Evolutionary conservation across 2,329 filamentous ascomycete genomes (phyloP), one percentile per base, ranked within the genome.

Genomic region (Talaromyces amestolkiae): DNA sequence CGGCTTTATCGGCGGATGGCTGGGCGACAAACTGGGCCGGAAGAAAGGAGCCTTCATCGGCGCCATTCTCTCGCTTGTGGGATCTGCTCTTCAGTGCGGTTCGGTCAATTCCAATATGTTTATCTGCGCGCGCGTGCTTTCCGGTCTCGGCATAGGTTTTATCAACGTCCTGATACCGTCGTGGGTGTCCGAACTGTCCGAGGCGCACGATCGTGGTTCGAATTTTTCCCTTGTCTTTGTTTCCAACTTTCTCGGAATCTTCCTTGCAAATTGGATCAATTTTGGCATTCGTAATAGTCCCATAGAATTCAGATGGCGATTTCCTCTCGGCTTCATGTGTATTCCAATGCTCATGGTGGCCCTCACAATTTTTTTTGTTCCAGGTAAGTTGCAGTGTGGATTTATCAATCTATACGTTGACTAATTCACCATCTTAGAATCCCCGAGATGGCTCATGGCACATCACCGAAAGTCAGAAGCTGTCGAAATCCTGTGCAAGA

Each of bases 391-490:
- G 24, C n/a, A 17, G n/a, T 58, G 33, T 35, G 22, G 35, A 3
- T 2, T 33, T 58, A 33, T 39, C 27, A 19, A 35, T n/a, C 53
- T n/a, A 1, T 58, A 35, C 35, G 2, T 11, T 8, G 35, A 33
- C 53, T 58, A 35, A 58, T 33, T 33, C 22, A 22, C 10, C 59
- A 71, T 84, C 27, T 82, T 82, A 17, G 81, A 83, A 64, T 80
- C 78, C 19, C 82, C 82, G 41, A 75, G 77, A 67, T 79, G 77
- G 77, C 74, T 79, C 59, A 77, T 79, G 65, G 74, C 75, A 49
- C 77, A 79, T 49, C 69, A 72, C 27, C 72, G 71, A 35, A 70
- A 73, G 15, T 63, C 69, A 2, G 72, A 77, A 58, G 75, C 77
- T 19, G 70, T 79, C 60, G 72, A 74, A 5, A 77, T 79, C 61